Base-by-base conservation (phyloP, 2,329 filamentous ascomycete genomes). In the Blumeriella jaapii region DNA sequence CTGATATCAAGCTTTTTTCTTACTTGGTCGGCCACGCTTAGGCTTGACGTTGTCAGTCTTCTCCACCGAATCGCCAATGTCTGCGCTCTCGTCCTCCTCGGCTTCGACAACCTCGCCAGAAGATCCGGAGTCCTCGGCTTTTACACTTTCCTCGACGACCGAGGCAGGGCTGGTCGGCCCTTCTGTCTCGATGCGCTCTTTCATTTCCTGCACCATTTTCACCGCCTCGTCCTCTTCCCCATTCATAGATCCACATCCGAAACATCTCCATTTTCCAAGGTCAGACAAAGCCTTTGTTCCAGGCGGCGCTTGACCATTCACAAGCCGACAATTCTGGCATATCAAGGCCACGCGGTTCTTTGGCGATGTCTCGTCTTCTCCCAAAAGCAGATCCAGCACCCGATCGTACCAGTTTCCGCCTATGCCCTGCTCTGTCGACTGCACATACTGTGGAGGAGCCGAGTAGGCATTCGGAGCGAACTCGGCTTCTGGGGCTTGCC, bases 241-340 rank as follows among this genome's bases (percentile, higher is more conserved):
- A 55, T 98, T 98, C 62, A 71, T 69, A 2, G 74, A 67, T 7
- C 79, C 78, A 53, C 91, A 98, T n/a, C 74, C 74, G 55, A 83
- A 81, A 58, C 91, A 98, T 41, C 78, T 76, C 91, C 91, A 98
- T 42, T 68, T 67, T 2, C 89, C 91, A 1, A 98, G 53, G 33
- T 95, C 87, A 24, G 82, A 74, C 1, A 89, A 61, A 0, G 68
- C 73, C 48, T 75, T 80, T 0, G 82, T 78, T 1, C 91, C 91
- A 0, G 91, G 89, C 2, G 91, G 87, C 3, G 91, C 91, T 56
- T 95, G 91, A 0, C 93, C 91, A 55, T 98, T 98, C 30, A 98
- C 87, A 1, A 95, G 70, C 18, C 84, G 71, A 57, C 91, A 98
- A 24, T 71, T 67, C 19, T 65, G 59, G 60, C 91, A 98, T 36